Percentiles rank a stretch among this genome's conserved stretches.
Evolutionary conservation across 2,329 filamentous ascomycete species (phyloP).

Genomic region (Ophiocordyceps camponoti-leonardi): DNA sequence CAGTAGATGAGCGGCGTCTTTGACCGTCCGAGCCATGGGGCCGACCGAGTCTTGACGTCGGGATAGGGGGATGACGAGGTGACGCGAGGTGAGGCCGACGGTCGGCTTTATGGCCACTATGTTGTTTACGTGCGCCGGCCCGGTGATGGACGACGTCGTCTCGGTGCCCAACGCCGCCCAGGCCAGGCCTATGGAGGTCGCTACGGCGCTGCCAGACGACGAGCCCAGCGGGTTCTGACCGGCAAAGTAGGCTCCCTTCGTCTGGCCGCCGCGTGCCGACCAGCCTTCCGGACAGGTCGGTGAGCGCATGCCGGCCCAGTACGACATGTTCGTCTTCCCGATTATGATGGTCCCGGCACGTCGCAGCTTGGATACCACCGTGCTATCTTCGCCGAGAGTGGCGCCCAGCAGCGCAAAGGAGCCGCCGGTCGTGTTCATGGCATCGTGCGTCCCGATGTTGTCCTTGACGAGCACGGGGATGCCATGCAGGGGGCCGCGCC

Average conservation of each 20-base stretch:
- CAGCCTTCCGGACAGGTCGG: constrained; percentile 42
- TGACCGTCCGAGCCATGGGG: constrained; percentile 42
- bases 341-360: constrained; percentile 45
- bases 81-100: constrained; percentile 45
- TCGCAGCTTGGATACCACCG: constrained; percentile 40
- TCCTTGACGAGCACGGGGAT: constrained; percentile 47
- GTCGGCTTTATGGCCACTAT: constrained; percentile 52
- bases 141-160: constrained; percentile 45
- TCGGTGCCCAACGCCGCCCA: constrained; percentile 11
- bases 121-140: constrained; percentile 33
- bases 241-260: constrained; percentile 41
- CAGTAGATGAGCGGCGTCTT: constrained; percentile 43
- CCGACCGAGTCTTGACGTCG: constrained; percentile 47
- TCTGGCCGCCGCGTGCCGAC: constrained; percentile 47
- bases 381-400: constrained; percentile 35
- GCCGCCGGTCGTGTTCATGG: constrained; percentile 35
- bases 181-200: constrained; percentile 13
- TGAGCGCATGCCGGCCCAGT: constrained; percentile 48
- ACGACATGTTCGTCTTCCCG: constrained; percentile 46
- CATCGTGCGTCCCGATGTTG: constrained; percentile 41
- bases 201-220: constrained; percentile 44
- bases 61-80: constrained; percentile 47
- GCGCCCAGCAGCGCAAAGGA: constrained; percentile 41
- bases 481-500: constrained; percentile 36
- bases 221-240: constrained; percentile 44